These are phyloP conservation scores for Pyrenochaeta sp. DNA, from an alignment of 2,329 filamentous ascomycete species.

Conservation along the genomic window DNA sequence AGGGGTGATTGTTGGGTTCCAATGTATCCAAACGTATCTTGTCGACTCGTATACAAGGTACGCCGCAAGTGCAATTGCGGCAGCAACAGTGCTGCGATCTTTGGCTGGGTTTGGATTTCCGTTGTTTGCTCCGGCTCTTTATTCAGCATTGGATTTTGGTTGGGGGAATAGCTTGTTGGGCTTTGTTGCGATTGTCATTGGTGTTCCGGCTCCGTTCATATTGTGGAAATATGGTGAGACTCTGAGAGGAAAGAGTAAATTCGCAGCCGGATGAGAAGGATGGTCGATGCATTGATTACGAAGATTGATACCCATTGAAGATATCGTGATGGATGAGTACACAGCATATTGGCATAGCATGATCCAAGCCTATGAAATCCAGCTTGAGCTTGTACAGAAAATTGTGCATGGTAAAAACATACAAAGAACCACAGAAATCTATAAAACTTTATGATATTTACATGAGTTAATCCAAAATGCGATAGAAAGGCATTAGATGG, in stretches of 20 bases:
- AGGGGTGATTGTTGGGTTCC: conserved; percentile 54
- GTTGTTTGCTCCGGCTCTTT: conserved; percentile 53
- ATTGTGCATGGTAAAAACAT: too few species aligned
- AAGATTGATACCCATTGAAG: too few species aligned
- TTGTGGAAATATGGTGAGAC: conserved; percentile 59
- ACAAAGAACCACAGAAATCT: too few species aligned
- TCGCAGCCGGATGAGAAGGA: conserved; percentile 50
- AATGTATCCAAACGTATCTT: conserved; percentile 56
- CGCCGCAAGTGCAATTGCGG: conserved; percentile 55
- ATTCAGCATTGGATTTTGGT: conserved; percentile 49
- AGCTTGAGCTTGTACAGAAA: too few species aligned
- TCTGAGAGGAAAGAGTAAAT: conserved; percentile 57
- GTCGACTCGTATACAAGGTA: conserved; percentile 56
- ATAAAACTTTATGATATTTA: too few species aligned
- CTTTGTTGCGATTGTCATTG: conserved; percentile 45
- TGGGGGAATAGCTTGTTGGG: conserved; percentile 52
- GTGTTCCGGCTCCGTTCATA: conserved; percentile 58
- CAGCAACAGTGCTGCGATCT: conserved; percentile 53
- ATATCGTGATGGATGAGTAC: too few species aligned
- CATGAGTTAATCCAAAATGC: too few species aligned
- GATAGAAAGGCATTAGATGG: too few species aligned
- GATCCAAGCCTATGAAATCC: too few species aligned
- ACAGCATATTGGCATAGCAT: too few species aligned
- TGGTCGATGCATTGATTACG: too few species aligned
- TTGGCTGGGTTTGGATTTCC: conserved; percentile 56